Evolutionary conservation across 208 protist species (phyloP), one percentile per base, ranked within the genome.

Genomic region (Acanthamoeba rhysodes): DNA sequence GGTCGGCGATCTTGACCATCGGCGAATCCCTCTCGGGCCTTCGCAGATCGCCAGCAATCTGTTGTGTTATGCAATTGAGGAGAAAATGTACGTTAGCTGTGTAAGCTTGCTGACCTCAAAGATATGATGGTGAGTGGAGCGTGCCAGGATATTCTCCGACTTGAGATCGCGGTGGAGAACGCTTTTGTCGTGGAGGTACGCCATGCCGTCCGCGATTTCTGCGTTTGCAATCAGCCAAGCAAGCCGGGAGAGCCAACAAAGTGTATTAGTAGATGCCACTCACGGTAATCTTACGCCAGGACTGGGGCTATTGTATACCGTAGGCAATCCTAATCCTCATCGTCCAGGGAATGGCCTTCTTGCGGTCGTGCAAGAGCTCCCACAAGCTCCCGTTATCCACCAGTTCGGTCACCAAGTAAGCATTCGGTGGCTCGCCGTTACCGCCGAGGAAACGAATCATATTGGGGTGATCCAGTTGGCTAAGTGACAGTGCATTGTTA

Each of bases 381-480:
- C 87, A 93, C 24, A 93, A 59, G 22, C 27, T 37, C 1, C 87
- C 87, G 48, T 74, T 45, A 34, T 93, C 87, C 2, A 68, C 53
- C 32, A 93, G 87, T 55, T 93, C 87, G 37, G 87, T 93, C 32
- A 93, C 87, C 22, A 93, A 14, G 64, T 93, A 93, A 16, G 37
- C 37, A 27, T 76, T 27, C 9, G 55, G 87, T 34, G 87, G 87
- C 2, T 93, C 87, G 32, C 59, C 64, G 6, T 50, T 76, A 9
- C 87, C 87, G 20, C 87, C 87, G 37, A 93, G 41, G 59, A 93
- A 93, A 48, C 87, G 87, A 27, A 93, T 93, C 37, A 93, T 27
- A 37, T 93, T 93, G 37, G 87, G 87, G 32, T 93, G 87, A n/a
- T 93, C 87, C 59, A 93, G n/a, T 76, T 53, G 87, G 62, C 87